A percentile compares a stretch with the other conserved stretches of the same genome.
phyloP scores from a whole-genome alignment of 2,329 filamentous ascomycete species.

The Fusarium continuum region DNA sequence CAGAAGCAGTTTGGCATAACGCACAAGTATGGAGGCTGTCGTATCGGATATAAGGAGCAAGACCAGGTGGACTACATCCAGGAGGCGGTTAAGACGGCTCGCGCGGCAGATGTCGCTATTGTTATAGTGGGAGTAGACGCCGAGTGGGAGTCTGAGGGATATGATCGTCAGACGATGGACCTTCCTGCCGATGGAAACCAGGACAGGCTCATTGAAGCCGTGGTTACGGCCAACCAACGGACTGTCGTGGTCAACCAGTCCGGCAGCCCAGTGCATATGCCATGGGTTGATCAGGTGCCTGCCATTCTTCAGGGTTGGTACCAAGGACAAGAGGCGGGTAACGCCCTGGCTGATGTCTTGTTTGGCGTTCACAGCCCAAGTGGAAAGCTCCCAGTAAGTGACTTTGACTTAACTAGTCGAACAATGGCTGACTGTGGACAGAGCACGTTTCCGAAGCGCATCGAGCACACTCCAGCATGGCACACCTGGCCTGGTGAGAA shows the following conservation, averaged over 20 bases:
- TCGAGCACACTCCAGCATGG: conserved; percentile 74
- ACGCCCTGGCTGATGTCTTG: conserved; percentile 72
- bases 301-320: conserved; percentile 67
- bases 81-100: conserved; percentile 70
- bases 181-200: conserved; percentile 65
- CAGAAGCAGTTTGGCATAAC: conserved; percentile 65
- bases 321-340: conserved; percentile 74
- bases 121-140: conserved; percentile 75
- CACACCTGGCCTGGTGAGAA: conserved; percentile 80
- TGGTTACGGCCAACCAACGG: conserved; percentile 69
- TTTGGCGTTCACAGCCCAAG: conserved; percentile 74
- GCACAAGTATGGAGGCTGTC: conserved; percentile 75
- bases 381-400: conserved; percentile 70
- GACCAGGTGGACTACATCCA: conserved; percentile 69
- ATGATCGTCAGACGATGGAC: conserved; percentile 77
- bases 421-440: conserved; percentile 33
- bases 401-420: not conserved
- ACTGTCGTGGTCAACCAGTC: conserved; percentile 72
- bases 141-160: conserved; percentile 81
- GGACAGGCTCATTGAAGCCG: conserved; percentile 70
- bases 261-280: conserved; percentile 61
- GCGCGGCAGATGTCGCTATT: conserved; percentile 71
- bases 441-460: conserved; percentile 71
- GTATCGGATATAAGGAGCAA: conserved; percentile 75
- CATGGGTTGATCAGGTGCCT: conserved; percentile 71